Base-by-base conservation (phyloP, 2,329 filamentous ascomycete genomes). In the Colletotrichum cereale region DNA sequence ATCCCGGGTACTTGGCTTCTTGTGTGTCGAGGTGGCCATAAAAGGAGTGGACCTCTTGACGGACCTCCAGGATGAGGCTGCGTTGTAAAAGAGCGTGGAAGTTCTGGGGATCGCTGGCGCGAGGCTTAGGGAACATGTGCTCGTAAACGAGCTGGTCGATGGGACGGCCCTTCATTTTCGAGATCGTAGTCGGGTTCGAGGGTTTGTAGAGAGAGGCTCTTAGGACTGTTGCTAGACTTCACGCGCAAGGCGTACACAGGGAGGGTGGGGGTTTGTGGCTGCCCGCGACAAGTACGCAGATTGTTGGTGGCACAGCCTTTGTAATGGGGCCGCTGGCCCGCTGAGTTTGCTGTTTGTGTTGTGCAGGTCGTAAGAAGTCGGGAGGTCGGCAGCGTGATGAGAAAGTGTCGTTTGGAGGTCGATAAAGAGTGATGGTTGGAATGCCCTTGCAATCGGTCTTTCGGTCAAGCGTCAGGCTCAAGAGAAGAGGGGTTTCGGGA, bases 1-100 rank as follows among this genome's bases (percentile, higher is more conserved):
- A 88, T 38, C 93, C 93, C 0, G 93, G 93, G 75, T 95, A 95
- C 76, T 93, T 93, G 75, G 93, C 92, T 84, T 96, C 93, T 75
- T 92, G 89, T 34, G 91, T 94, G 78, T 93, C 91, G 74, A 95
- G 88, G 77, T 93, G 91, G 75, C 93, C 93, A 81, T 94, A 95
- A 83, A 93, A 95, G 62, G 90, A 88, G 75, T 91, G 89, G 1
- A 93, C 93, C 80, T 95, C 93, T 78, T 93, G 90, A 69, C 93
- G 91, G 69, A 95, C 92, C 84, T 95, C 93, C 74, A 89, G 88
- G 61, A 95, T 91, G 60, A 95, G 88, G 79, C 90, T 88, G 71
- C 91, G 89, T 75, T 91, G 89, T 57, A 95, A 87, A 53, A 95
- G 87, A 52, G 87, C 87, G 66, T 90, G 86, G 83, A 95, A 95